phyloP scores from a whole-genome alignment of 306 rosid species.

The Corylus avellana region DNA sequence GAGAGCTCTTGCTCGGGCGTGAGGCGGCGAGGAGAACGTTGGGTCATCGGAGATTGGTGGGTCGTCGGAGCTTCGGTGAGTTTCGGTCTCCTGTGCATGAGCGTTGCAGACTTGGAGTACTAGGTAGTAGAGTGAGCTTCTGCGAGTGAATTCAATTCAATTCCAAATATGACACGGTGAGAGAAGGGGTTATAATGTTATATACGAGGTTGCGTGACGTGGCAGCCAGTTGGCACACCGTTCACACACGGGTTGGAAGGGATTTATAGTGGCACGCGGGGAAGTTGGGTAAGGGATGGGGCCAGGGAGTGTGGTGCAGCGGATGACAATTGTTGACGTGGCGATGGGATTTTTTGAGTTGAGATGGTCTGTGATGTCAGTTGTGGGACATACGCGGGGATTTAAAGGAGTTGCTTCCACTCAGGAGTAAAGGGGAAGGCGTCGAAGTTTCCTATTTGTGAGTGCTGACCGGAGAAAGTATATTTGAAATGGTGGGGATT shows the following conservation, averaged over 20 bases:
- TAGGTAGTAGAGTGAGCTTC: no score
- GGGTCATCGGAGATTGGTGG: not conserved
- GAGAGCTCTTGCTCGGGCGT: conserved; percentile 65
- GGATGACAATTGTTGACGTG: not conserved
- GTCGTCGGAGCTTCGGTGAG: conserved; percentile 3
- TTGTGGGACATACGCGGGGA: not conserved
- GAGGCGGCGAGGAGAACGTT: conserved; percentile 24
- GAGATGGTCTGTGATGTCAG: not conserved
- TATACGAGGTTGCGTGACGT: conserved; percentile 47
- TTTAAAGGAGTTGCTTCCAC: not conserved
- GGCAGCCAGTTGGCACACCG: conserved; percentile 51
- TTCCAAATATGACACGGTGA: not conserved
- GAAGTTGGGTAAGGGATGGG: not conserved
- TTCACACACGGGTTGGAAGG: conserved; percentile 43
- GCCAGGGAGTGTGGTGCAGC: not conserved
- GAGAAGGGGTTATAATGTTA: not conserved
- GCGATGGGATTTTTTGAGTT: not conserved
- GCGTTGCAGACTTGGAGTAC: no score
- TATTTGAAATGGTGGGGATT: no score
- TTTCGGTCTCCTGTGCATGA: conserved; percentile 2
- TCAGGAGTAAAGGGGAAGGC: not conserved
- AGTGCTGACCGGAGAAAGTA: not conserved
- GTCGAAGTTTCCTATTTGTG: not conserved
- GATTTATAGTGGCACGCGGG: not conserved
- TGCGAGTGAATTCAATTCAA: not conserved